Conservation (phyloP, 257 asterid genomes). For the Gentiana straminea region DNA sequence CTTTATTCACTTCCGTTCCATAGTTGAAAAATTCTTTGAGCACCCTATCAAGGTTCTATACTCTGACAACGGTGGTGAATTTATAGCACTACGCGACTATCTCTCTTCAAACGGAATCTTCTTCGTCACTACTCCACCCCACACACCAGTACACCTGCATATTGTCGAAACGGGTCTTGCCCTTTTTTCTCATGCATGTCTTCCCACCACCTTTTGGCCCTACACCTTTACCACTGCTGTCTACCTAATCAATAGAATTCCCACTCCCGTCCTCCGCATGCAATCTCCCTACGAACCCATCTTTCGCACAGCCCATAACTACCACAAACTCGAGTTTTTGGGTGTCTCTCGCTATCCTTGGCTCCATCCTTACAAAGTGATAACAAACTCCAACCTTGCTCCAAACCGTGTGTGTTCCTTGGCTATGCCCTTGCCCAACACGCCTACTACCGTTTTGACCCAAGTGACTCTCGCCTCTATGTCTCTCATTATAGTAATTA, state of each 20-base stretch:
- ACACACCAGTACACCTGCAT: constrained; percentile 7
- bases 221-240: neutral
- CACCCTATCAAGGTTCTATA: neutral
- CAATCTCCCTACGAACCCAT: neutral
- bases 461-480: too few relatives aligned
- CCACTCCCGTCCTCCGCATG: too few relatives aligned
- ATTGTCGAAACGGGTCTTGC: constrained; percentile 9
- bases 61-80: constrained; percentile 5
- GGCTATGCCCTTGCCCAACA: too few relatives aligned
- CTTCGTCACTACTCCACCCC: constrained; percentile 3
- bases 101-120: neutral
- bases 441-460: too few relatives aligned
- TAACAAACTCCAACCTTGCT: too few relatives aligned
- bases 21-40: constrained; percentile 1
- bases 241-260: neutral
- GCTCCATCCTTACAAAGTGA: too few relatives aligned
- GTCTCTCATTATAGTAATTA: too few relatives aligned
- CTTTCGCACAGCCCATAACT: neutral
- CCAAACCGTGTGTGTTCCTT: too few relatives aligned
- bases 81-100: neutral
- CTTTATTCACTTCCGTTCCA: neutral
- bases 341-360: too few relatives aligned
- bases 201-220: neutral
- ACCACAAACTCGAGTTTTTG: too few relatives aligned
- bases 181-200: neutral